Conservation (phyloP, 2,329 filamentous ascomycete species). For the Sclerotiophoma versabilis region DNA sequence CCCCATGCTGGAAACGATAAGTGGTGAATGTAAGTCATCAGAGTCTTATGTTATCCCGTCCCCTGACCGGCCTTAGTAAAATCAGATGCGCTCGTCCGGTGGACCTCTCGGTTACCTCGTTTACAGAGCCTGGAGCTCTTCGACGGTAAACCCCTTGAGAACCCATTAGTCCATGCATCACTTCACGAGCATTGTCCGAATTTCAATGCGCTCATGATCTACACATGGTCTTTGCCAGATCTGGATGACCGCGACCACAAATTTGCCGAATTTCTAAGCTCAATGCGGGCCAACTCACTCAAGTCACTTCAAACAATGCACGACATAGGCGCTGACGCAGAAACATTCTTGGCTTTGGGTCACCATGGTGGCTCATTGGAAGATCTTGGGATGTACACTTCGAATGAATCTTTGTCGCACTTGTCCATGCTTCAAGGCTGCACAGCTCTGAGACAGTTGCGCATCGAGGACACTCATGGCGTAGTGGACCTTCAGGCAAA, state of each 20-base stretch:
- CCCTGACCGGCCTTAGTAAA: slow-evolving; percentile 51
- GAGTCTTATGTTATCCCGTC: background rate
- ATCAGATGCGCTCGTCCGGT: slow-evolving; percentile 61
- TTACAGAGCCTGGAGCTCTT: slow-evolving; percentile 67
- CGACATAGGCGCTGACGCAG: slow-evolving; percentile 60
- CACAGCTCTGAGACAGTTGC: slow-evolving; percentile 57
- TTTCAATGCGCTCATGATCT: slow-evolving; percentile 68
- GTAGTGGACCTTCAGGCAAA: slow-evolving; percentile 58
- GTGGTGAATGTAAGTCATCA: slow-evolving; percentile 55
- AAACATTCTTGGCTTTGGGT: slow-evolving; percentile 63
- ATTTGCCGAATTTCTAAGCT: slow-evolving; percentile 65
- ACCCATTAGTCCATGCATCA: slow-evolving; percentile 60
- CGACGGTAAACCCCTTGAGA: slow-evolving; percentile 66
- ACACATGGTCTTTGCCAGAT: slow-evolving; percentile 51
- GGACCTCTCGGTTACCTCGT: slow-evolving; percentile 65
- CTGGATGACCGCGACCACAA: slow-evolving; percentile 61
- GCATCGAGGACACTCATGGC: slow-evolving; percentile 56
- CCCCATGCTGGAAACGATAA: slow-evolving; percentile 66
- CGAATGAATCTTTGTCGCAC: slow-evolving; percentile 57
- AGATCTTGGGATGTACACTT: slow-evolving; percentile 60
- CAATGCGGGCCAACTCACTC: slow-evolving; percentile 64
- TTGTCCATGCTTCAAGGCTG: slow-evolving; percentile 59
- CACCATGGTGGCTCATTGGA: slow-evolving; percentile 63
- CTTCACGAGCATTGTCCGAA: slow-evolving; percentile 66
- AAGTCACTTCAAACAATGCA: slow-evolving; percentile 66